Base-by-base conservation (phyloP, 345 rosid genomes). In the Nasturtium officinale region DNA sequence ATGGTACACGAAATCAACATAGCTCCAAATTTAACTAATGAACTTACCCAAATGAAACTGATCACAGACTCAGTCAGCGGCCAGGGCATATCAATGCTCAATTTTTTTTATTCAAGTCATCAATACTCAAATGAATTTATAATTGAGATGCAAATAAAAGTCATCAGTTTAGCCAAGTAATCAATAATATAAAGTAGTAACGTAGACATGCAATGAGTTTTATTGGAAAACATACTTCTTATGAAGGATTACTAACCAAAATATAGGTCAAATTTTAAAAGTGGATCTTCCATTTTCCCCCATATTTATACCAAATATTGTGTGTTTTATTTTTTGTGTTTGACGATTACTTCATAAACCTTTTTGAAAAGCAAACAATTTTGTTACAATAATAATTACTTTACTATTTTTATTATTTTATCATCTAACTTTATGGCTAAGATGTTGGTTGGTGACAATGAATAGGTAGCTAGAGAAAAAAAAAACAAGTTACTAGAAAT, bases 371-470 rank as follows among this genome's bases (percentile, higher is more conserved):
- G 45, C 16, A 12, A 52, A 52, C 30, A 25, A 52, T 5, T 9
- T 12, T 5, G 56, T 23, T 51, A 51, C 12, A 15, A 23, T 12
- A 23, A 50, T 20, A 48, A 48, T 29, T 29, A 5, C 0, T 29
- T 29, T 29, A 5, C 0, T 29, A 29, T 29, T 26, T 0, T 26
- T 26, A 26, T 26, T 26, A 26, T 26, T 2, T 4, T 46, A 21
- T 2, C 65, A 35, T 38, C 45, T 18, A 40, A 28, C 25, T 8
- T 42, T 25, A 11, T 57, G 67, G 6, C 78, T 57, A 65, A 46
- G 66, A 37, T 65, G 25, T 58, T 75, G 56, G 74, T 67, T 67
- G 74, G 79, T 51, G 63, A 59, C 73, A 67, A 48, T 67, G 33
- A 51, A 67, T 38, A 60, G 20, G 62, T 75, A 75, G 78, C 7